Conservation (phyloP, 2,329 filamentous ascomycete genomes). For the Rutstroemia sp. region DNA sequence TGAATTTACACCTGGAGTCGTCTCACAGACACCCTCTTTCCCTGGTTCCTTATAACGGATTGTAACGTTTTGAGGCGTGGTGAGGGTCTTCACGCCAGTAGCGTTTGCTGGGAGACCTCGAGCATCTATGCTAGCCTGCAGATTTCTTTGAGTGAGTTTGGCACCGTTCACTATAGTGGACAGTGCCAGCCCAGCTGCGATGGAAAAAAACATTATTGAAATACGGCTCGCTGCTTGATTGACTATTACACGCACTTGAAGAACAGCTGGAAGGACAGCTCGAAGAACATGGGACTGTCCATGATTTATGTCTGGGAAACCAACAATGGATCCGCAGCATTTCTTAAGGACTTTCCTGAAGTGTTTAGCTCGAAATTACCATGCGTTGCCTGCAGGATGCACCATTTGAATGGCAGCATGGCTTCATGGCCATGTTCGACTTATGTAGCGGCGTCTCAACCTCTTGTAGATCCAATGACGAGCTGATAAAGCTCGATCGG, state of each 20-base stretch:
- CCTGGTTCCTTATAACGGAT: constrained; percentile 42
- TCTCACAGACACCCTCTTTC: constrained; percentile 23
- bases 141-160: constrained; percentile 14
- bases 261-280: no score
- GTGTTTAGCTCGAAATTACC: not conserved
- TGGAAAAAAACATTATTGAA: constrained; percentile 7
- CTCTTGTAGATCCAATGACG: not conserved
- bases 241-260: not conserved
- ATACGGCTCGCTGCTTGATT: not conserved
- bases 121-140: constrained; percentile 17
- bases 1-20: constrained; percentile 24
- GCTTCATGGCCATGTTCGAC: not conserved
- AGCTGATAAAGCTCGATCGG: not conserved
- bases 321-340: not conserved
- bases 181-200: constrained; percentile 11
- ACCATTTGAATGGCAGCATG: not conserved
- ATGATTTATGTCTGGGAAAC: not conserved
- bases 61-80: constrained; percentile 33
- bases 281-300: not conserved
- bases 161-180: constrained; percentile 9
- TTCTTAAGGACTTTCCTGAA: constrained; percentile 5
- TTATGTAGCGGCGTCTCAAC: not conserved
- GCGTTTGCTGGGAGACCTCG: constrained; percentile 35
- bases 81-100: constrained; percentile 32
- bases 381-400: not conserved